Evolutionary conservation across 192 early-diverging fungal genomes (phyloP).

Genomic region (Umbelopsis sp.): DNA sequence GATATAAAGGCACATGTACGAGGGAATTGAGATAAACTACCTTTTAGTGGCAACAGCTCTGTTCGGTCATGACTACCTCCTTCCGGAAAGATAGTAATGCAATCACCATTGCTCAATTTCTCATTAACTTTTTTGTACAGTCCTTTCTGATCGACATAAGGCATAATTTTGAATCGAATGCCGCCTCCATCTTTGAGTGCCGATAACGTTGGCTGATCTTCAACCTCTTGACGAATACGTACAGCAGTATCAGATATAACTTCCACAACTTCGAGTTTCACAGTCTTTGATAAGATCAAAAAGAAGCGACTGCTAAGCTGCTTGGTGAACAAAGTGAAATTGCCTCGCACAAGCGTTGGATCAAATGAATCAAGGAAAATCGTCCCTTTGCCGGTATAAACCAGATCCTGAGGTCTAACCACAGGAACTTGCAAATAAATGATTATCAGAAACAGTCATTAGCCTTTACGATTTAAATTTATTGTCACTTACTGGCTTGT

Average conservation of each 20-base stretch:
- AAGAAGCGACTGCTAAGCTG: slow-evolving; percentile 66
- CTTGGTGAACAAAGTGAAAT: slow-evolving; percentile 70
- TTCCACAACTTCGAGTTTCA: slow-evolving; percentile 66
- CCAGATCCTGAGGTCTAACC: slow-evolving; percentile 89
- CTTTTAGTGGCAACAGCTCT: slow-evolving; percentile 92
- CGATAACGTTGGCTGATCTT: slow-evolving; percentile 61
- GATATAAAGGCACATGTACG: background rate
- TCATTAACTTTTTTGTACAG: slow-evolving; percentile 83
- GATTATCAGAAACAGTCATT: background rate
- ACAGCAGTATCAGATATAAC: slow-evolving; percentile 77
- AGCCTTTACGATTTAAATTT: background rate
- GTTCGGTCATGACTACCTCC: slow-evolving; percentile 95
- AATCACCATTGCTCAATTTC: slow-evolving; percentile 66
- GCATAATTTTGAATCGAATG: slow-evolving; percentile 59
- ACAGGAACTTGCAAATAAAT: slow-evolving; percentile 74
- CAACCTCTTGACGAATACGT: slow-evolving; percentile 65
- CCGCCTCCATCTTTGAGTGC: slow-evolving; percentile 57
- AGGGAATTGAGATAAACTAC: slow-evolving; percentile 23
- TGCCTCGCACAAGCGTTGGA: slow-evolving; percentile 67
- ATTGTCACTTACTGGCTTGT: slow-evolving; percentile 32
- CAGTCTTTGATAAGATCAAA: slow-evolving; percentile 58
- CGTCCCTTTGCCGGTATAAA: slow-evolving; percentile 67
- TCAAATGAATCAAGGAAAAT: slow-evolving; percentile 69
- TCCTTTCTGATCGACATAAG: slow-evolving; percentile 84
- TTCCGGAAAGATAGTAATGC: slow-evolving; percentile 96